phyloP scores from a whole-genome alignment of 441 rosid genomes.

The Croton setiger region DNA sequence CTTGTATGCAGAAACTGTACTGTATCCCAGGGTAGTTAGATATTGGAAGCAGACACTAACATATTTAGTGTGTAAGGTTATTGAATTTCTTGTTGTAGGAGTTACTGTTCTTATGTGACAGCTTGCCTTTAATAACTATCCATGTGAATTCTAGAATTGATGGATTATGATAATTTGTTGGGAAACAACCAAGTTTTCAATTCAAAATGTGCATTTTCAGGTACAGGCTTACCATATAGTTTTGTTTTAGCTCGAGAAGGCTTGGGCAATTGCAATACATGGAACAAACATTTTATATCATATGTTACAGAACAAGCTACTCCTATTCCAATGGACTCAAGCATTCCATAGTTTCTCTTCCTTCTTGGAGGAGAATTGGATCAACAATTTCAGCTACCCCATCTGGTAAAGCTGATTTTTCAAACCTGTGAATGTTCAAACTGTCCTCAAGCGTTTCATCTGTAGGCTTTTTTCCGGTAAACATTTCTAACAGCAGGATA shows the following conservation, averaged over 20 bases:
- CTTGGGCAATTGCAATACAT: background rate
- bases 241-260: too few species aligned
- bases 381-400: background rate
- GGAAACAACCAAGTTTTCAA: conserved; percentile 1
- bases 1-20: background rate
- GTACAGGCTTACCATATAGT: too few species aligned
- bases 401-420: background rate
- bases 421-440: background rate
- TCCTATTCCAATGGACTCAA: background rate
- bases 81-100: conserved; percentile 2
- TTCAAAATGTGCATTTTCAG: background rate
- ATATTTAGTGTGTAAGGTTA: background rate
- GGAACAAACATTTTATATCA: too few species aligned
- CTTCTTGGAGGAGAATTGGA: background rate
- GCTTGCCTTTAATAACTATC: background rate
- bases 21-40: background rate
- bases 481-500: background rate
- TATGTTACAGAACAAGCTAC: background rate
- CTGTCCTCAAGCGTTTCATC: background rate
- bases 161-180: conserved; percentile 1
- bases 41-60: background rate
- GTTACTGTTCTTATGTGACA: conserved; percentile 3
- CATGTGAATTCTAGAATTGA: background rate
- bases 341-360: background rate
- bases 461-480: background rate